These are phyloP conservation scores for Syzygium malaccense DNA, from an alignment of 441 rosid species.

Conservation along the genomic window DNA sequence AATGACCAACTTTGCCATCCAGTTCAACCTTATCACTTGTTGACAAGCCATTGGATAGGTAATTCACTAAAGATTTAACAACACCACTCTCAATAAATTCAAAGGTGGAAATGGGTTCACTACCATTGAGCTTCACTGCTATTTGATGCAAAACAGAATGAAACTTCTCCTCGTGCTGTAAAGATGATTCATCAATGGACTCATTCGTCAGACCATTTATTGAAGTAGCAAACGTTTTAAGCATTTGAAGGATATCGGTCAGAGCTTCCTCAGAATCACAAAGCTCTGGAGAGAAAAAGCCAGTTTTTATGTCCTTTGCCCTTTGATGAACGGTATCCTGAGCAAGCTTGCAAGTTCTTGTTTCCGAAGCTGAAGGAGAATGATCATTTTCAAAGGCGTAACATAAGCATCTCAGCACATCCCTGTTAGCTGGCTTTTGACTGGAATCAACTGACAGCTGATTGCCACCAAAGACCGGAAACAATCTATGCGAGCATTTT, in stretches of 20 bases:
- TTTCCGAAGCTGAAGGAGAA: slow-evolving; percentile 32
- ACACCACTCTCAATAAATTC: slow-evolving; percentile 94
- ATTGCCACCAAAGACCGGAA: slow-evolving; percentile 35
- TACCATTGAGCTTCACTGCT: slow-evolving; percentile 60
- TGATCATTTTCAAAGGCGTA: slow-evolving; percentile 48
- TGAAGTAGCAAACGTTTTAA: slow-evolving; percentile 52
- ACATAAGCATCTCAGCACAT: slow-evolving; percentile 70
- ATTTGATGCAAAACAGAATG: slow-evolving; percentile 43
- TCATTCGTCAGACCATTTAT: slow-evolving; percentile 44
- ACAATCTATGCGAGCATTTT: slow-evolving; percentile 41
- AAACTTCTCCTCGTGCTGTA: slow-evolving; percentile 46
- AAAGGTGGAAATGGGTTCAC: slow-evolving; percentile 87
- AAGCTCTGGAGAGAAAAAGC: slow-evolving; percentile 54
- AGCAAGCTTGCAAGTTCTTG: slow-evolving; percentile 58
- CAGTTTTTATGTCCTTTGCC: slow-evolving; percentile 58
- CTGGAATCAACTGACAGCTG: slow-evolving; percentile 41
- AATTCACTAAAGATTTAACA: slow-evolving; percentile 61
- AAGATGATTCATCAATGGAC: slow-evolving; percentile 20
- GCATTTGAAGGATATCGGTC: slow-evolving; percentile 84
- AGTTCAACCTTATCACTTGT: slow-evolving; percentile 28
- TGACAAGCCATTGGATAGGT: slow-evolving; percentile 59
- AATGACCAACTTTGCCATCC: slow-evolving; percentile 18
- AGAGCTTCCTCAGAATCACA: slow-evolving; percentile 59
- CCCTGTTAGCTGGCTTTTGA: slow-evolving; percentile 47
- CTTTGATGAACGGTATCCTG: slow-evolving; percentile 58